Evolutionary conservation across 2,329 filamentous ascomycete genomes (phyloP).

Genomic region (Diaporthe sp.): DNA sequence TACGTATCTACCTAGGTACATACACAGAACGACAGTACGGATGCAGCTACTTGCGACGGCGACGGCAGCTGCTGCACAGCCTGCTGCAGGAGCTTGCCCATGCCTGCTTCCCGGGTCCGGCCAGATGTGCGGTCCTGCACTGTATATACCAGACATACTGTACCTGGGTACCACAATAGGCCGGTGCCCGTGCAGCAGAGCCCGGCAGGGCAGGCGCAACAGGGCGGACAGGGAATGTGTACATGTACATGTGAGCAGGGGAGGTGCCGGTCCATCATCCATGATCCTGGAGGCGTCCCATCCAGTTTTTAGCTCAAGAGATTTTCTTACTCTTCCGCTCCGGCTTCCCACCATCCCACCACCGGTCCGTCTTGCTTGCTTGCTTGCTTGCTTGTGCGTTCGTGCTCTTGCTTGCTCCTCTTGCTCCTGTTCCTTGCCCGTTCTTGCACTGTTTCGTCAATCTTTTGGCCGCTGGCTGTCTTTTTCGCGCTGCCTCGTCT

Average conservation of each 20-base stretch:
- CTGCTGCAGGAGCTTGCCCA: conserved; percentile 20
- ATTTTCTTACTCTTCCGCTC: conserved; percentile 35
- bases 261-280: conserved; percentile 3
- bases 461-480: conserved; percentile 26
- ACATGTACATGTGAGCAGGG: conserved; percentile 4
- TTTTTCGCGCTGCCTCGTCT: conserved; percentile 28
- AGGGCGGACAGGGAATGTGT: conserved; percentile 4
- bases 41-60: neutral
- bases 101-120: neutral
- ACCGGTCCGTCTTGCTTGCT: conserved; percentile 27
- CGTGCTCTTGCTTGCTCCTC: conserved; percentile 4
- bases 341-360: conserved; percentile 27
- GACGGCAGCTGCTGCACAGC: conserved; percentile 13
- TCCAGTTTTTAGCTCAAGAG: conserved; percentile 35
- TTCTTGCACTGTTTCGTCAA: conserved; percentile 24
- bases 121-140: neutral
- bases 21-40: neutral
- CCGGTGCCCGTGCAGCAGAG: conserved; percentile 7
- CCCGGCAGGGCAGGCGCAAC: neutral
- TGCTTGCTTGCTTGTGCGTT: neutral
- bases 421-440: neutral
- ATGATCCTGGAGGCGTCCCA: conserved; percentile 32
- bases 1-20: neutral
- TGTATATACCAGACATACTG: neutral
- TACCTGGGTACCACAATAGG: neutral